Conservation (phyloP, 1,284 basidiomycete species). For the Athelia sp. region DNA sequence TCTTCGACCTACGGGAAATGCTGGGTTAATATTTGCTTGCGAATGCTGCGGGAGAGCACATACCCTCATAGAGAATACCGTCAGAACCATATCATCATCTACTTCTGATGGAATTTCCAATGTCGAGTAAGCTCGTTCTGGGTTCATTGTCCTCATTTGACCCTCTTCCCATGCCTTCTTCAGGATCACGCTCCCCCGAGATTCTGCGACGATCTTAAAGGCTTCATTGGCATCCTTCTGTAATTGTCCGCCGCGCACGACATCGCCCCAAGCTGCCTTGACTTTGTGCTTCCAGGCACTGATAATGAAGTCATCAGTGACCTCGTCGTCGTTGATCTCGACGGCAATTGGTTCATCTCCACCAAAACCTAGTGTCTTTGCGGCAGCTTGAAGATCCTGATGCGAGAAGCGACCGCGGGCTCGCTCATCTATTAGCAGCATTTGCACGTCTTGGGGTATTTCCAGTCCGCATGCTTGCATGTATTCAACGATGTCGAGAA, state of each 20-base stretch:
- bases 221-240: conserved; percentile 56
- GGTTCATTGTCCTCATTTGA: conserved; percentile 58
- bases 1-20: conserved; percentile 56
- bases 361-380: conserved; percentile 60
- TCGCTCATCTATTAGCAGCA: conserved; percentile 52
- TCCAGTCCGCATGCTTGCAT: conserved; percentile 41
- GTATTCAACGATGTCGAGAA: conserved; percentile 44
- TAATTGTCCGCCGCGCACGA: conserved; percentile 33
- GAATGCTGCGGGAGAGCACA: conserved; percentile 21
- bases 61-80: conserved; percentile 71
- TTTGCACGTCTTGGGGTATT: conserved; percentile 42
- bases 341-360: conserved; percentile 49
- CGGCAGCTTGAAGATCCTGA: conserved; percentile 45
- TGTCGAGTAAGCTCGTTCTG: conserved; percentile 67
- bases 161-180: conserved; percentile 48
- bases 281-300: conserved; percentile 63
- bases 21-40: conserved; percentile 2
- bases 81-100: conserved; percentile 74
- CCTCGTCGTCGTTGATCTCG: conserved; percentile 55
- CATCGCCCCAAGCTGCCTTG: conserved; percentile 57
- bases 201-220: conserved; percentile 60
- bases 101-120: conserved; percentile 67
- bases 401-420: conserved; percentile 59
- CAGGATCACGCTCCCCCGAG: conserved; percentile 44
- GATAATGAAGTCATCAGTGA: conserved; percentile 62